These are phyloP conservation scores for Cystobasidium tubakii DNA, from an alignment of 768 basidiomycete genomes.

Conservation along the genomic window DNA sequence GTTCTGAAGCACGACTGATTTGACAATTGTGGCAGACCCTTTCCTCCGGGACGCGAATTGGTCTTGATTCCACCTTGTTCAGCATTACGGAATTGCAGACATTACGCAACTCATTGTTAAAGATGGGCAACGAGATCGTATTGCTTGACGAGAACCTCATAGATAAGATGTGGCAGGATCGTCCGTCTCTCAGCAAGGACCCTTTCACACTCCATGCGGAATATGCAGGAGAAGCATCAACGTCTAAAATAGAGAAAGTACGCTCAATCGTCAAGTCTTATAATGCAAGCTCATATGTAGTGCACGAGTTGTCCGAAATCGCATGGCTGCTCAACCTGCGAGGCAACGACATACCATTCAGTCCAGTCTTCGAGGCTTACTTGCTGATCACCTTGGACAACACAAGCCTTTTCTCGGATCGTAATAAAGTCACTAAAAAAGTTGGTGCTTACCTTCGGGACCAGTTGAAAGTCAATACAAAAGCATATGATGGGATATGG, in stretches of 20 bases:
- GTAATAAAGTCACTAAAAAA: conserved; percentile 59
- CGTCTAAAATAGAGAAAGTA: conserved; percentile 64
- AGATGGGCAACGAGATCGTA: conserved; percentile 60
- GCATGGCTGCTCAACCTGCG: conserved; percentile 85
- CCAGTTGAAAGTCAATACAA: conserved; percentile 57
- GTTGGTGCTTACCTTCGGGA: conserved; percentile 58
- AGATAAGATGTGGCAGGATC: conserved; percentile 73
- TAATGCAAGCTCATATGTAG: conserved; percentile 4
- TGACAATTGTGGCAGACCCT: conserved; percentile 4
- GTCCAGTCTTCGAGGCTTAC: conserved; percentile 86
- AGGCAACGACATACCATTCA: conserved; percentile 82
- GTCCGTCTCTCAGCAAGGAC: conserved; percentile 64
- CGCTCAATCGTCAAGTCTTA: conserved; percentile 61
- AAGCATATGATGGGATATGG: conserved; percentile 74
- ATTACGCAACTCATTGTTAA: conserved; percentile 9
- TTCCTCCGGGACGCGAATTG: conserved; percentile 58
- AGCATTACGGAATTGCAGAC: conserved; percentile 52
- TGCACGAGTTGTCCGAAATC: conserved; percentile 51
- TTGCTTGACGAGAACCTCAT: conserved; percentile 78
- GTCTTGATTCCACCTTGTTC: conserved; percentile 78
- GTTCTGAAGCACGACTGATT: neutral
- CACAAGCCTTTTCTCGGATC: conserved; percentile 67
- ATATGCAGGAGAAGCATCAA: conserved; percentile 58
- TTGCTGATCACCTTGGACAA: conserved; percentile 60
- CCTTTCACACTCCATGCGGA: conserved; percentile 50